A percentile compares a stretch with the other conserved stretches of the same genome.
Conservation (phyloP, 2,329 filamentous ascomycete species). For the Pseudogymnoascus sp. region DNA sequence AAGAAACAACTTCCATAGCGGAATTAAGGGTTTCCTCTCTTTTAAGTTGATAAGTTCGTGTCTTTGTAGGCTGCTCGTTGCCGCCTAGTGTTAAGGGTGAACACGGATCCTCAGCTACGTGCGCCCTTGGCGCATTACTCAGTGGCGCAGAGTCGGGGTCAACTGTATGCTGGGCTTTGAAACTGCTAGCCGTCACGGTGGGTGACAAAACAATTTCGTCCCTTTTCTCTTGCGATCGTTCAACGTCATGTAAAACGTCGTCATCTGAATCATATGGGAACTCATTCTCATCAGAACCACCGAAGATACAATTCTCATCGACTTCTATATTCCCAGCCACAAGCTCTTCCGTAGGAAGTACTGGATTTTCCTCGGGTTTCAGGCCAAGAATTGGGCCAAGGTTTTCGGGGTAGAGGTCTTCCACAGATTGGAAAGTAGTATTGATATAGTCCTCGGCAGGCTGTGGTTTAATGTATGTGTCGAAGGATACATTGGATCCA, state of each 20-base stretch:
- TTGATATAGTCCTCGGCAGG: constrained; percentile 54
- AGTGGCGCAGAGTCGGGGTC: background rate
- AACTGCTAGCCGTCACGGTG: background rate
- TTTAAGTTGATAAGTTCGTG: background rate
- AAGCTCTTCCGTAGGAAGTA: constrained; percentile 10
- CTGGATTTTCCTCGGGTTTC: constrained; percentile 17
- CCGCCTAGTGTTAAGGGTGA: background rate
- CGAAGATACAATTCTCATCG: constrained; percentile 52
- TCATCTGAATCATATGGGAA: constrained; percentile 46
- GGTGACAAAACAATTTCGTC: background rate
- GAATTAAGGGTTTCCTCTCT: background rate
- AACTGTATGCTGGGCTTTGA: background rate
- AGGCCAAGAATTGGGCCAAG: constrained; percentile 41
- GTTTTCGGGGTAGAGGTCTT: constrained; percentile 72
- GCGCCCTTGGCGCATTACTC: background rate
- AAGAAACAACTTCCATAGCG: background rate
- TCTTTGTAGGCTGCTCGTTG: background rate
- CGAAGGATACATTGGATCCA: constrained; percentile 45
- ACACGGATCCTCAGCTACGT: background rate
- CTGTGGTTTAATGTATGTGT: constrained; percentile 51
- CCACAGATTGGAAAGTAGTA: constrained; percentile 73
- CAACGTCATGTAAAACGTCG: constrained; percentile 32
- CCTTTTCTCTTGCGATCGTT: constrained; percentile 20
- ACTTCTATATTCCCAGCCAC: constrained; percentile 35
- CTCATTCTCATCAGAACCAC: constrained; percentile 35